phyloP scores from a whole-genome alignment of 306 rosid species.

The Quercus alba region DNA sequence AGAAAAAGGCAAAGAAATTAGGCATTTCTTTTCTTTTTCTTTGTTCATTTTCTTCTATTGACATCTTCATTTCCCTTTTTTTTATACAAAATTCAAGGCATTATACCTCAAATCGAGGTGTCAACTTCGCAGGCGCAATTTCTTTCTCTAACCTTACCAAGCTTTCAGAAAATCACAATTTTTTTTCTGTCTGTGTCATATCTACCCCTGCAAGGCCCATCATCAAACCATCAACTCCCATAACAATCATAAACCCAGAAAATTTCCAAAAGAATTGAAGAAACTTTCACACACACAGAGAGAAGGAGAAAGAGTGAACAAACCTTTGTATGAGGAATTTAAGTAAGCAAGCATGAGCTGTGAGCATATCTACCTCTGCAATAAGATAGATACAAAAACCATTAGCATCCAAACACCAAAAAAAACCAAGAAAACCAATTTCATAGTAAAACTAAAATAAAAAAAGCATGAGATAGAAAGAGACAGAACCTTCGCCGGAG shows the following conservation, averaged over 20 bases:
- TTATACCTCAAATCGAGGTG: constrained; percentile 47
- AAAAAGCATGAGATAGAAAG: not conserved
- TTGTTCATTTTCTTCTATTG: constrained; percentile 16
- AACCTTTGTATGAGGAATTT: not conserved
- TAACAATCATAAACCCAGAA: not conserved
- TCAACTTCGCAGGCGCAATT: constrained; percentile 21
- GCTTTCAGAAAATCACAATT: constrained; percentile 15
- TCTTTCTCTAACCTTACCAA: constrained; percentile 2
- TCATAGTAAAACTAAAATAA: not conserved
- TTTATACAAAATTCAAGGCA: constrained; percentile 44
- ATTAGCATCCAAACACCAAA: not conserved
- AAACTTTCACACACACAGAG: not conserved
- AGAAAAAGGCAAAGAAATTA: constrained; percentile 25
- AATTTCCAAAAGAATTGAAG: not conserved
- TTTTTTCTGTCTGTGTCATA: not conserved
- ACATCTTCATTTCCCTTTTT: constrained; percentile 19
- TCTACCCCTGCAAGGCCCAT: constrained; percentile 58
- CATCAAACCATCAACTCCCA: constrained; percentile 2
- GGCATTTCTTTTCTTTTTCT: not conserved
- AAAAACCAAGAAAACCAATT: not conserved
- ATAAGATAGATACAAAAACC: not conserved
- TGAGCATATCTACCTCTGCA: constrained; percentile 34
- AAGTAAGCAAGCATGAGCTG: not conserved
- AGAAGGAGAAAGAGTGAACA: not conserved
- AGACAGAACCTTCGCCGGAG: constrained; percentile 62